Conservation (phyloP, 306 rosid species). For the Styphnolobium japonicum region DNA sequence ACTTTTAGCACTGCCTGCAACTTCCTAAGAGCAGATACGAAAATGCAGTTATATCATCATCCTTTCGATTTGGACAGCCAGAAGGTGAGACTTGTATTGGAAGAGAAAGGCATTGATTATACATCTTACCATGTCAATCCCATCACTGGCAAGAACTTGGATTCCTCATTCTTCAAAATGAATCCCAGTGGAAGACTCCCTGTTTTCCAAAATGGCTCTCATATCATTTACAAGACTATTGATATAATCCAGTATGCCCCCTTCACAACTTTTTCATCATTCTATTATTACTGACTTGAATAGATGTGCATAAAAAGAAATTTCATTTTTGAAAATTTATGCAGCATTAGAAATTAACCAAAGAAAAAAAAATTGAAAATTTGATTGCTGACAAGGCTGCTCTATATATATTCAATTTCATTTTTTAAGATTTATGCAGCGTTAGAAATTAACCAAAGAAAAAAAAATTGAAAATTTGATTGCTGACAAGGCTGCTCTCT, state of each 20-base stretch:
- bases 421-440: background rate
- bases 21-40: constrained; percentile 26
- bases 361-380: background rate
- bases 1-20: constrained; percentile 10
- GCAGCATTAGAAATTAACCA: background rate
- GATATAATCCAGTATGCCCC: constrained; percentile 82
- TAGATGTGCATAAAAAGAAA: background rate
- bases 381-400: background rate
- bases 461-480: background rate
- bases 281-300: constrained; percentile 6
- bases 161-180: constrained; percentile 72
- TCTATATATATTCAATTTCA: too few species aligned
- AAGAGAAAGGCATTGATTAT: constrained; percentile 81
- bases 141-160: constrained; percentile 84
- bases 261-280: constrained; percentile 17
- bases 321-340: background rate
- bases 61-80: constrained; percentile 87
- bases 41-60: constrained; percentile 95
- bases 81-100: constrained; percentile 92
- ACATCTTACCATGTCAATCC: constrained; percentile 94
- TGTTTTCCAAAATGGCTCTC: constrained; percentile 85
- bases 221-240: constrained; percentile 66
- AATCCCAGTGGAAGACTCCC: constrained; percentile 75
- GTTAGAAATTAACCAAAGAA: too few species aligned
- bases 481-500: background rate